These are phyloP conservation scores for Boechera retrofracta DNA, from an alignment of 345 rosid species.

Conservation along the genomic window DNA sequence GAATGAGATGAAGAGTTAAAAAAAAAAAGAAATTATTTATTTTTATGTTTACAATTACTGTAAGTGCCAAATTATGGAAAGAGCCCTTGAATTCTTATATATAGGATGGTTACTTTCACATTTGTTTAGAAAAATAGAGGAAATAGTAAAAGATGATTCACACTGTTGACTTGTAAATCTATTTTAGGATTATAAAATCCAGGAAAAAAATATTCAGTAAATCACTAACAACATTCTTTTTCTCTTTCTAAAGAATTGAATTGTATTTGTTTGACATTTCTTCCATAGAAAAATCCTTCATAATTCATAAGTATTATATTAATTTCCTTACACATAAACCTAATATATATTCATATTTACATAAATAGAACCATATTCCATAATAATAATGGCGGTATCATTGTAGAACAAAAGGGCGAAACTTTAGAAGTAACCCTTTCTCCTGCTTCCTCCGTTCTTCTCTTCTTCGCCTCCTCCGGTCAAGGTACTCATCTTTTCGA, in stretches of 20 bases:
- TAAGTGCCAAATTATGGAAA: too few species aligned
- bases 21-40: too few species aligned
- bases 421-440: not conserved
- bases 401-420: not conserved
- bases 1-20: too few species aligned
- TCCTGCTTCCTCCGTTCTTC: slow-evolving; percentile 13
- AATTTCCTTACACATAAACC: slow-evolving; percentile 26
- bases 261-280: slow-evolving; percentile 31
- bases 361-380: slow-evolving; percentile 36
- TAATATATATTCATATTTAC: slow-evolving; percentile 14
- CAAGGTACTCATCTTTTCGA: slow-evolving; percentile 3
- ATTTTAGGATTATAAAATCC: not conserved
- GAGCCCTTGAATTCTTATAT: too few species aligned
- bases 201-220: slow-evolving; percentile 19
- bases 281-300: slow-evolving; percentile 15
- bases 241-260: not conserved
- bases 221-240: slow-evolving; percentile 16
- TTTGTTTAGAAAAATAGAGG: not conserved
- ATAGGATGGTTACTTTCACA: not conserved
- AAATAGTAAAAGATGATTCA: slow-evolving; percentile 6
- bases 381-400: slow-evolving; percentile 19
- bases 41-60: too few species aligned
- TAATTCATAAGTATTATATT: not conserved
- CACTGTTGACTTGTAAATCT: not conserved
- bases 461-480: slow-evolving; percentile 41